phyloP scores from a whole-genome alignment of 768 basidiomycete species.

The Psilocybe cubensis region DNA sequence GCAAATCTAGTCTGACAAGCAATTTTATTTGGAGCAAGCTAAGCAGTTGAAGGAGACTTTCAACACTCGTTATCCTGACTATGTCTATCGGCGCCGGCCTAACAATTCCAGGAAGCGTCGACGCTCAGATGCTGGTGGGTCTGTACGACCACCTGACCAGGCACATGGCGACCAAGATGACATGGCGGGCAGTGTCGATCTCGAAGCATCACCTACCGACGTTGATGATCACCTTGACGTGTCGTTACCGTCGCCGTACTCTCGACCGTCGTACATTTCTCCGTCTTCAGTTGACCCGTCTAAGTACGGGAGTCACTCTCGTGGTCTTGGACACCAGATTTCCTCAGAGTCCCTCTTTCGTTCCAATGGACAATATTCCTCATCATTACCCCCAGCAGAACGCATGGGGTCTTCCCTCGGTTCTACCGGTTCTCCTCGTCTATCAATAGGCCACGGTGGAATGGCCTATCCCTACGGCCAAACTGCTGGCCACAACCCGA shows the following conservation, averaged over 20 bases:
- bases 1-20: constrained; percentile 66
- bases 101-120: constrained; percentile 79
- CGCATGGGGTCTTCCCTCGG: constrained; percentile 18
- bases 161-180: constrained; percentile 36
- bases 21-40: constrained; percentile 87
- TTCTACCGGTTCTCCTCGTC: constrained; percentile 23
- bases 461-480: constrained; percentile 26
- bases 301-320: constrained; percentile 29
- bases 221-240: constrained; percentile 35
- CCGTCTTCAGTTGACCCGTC: constrained; percentile 27
- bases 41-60: constrained; percentile 86
- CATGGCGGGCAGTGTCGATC: constrained; percentile 30
- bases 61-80: constrained; percentile 86
- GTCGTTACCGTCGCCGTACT: constrained; percentile 24
- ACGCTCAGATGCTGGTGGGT: constrained; percentile 35
- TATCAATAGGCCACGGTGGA: constrained; percentile 12
- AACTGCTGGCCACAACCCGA: constrained; percentile 11
- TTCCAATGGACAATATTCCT: constrained; percentile 27
- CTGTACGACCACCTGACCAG: constrained; percentile 31
- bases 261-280: constrained; percentile 29
- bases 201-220: constrained; percentile 41
- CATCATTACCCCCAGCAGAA: constrained; percentile 18
- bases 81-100: constrained; percentile 85
- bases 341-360: constrained; percentile 26
- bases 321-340: constrained; percentile 26